phyloP scores from a whole-genome alignment of 2,329 filamentous ascomycete species.

The Aureobasidium sp. region DNA sequence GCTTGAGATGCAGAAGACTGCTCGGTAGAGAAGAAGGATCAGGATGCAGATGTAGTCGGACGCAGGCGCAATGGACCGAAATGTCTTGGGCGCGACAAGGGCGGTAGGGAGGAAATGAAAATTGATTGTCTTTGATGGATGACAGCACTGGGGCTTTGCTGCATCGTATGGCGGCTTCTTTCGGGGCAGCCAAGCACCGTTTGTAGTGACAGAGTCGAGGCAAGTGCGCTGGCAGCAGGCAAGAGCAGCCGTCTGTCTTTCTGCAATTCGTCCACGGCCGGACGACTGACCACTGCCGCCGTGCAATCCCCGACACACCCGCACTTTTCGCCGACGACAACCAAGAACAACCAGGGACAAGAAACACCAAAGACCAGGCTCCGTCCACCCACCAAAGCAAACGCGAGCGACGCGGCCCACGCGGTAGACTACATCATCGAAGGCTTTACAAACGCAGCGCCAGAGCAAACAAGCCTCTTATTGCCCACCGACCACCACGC shows the following conservation, averaged over 20 bases:
- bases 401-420: background rate
- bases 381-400: background rate
- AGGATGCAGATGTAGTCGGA: background rate
- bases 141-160: background rate
- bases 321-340: background rate
- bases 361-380: background rate
- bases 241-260: background rate
- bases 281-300: background rate
- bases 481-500: background rate
- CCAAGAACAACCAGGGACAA: background rate
- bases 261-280: background rate
- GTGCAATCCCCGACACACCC: background rate
- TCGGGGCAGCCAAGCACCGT: constrained; percentile 6
- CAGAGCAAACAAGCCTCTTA: constrained; percentile 5
- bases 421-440: constrained; percentile 6
- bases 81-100: background rate
- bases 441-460: constrained; percentile 1
- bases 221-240: constrained; percentile 6
- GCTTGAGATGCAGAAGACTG: background rate
- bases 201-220: background rate
- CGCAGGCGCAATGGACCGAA: background rate
- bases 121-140: background rate
- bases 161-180: background rate
- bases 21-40: background rate
- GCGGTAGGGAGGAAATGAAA: background rate